Conservation (phyloP, 805 yeast species). For the Wickerhamiella lipophila region DNA sequence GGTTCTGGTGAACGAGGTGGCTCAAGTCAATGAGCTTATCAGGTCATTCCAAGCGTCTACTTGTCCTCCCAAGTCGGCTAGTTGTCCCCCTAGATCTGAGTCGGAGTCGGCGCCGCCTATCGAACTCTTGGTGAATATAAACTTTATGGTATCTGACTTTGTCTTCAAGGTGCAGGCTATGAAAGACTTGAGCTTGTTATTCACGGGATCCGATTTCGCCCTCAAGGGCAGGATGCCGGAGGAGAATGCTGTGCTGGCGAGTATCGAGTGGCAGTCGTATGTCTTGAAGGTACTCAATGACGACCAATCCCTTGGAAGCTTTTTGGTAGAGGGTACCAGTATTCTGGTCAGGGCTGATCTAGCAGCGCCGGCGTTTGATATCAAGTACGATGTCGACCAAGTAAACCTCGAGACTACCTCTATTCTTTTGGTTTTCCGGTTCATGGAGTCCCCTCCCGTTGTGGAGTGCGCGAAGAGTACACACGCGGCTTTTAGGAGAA, state of each 20-base stretch:
- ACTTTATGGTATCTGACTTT: constrained; percentile 5
- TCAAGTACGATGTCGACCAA: constrained; percentile 6
- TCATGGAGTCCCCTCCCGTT: neutral
- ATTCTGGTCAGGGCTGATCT: constrained; percentile 11
- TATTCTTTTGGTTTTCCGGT: constrained; percentile 2
- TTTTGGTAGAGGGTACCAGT: constrained; percentile 1
- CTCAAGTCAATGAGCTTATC: neutral
- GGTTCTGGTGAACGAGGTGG: constrained; percentile 16
- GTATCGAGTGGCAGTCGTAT: constrained; percentile 7
- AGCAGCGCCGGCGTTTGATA: constrained; percentile 13
- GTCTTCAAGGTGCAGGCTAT: constrained; percentile 6
- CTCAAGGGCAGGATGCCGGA: constrained; percentile 12
- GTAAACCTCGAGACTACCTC: constrained; percentile 11
- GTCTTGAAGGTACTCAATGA: constrained; percentile 4
- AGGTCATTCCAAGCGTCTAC: neutral
- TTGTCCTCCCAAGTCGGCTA: too few relatives aligned
- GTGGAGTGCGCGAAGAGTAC: neutral
- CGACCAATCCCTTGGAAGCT: constrained; percentile 3
- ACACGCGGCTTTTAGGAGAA: neutral
- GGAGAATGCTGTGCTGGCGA: neutral
- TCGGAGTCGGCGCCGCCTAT: neutral
- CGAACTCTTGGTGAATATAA: neutral
- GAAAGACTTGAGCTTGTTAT: neutral
- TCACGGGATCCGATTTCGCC: constrained; percentile 8
- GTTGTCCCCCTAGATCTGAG: too few relatives aligned